Base-by-base conservation (phyloP, 768 basidiomycete species). In the Rhizopogon salebrosus region DNA sequence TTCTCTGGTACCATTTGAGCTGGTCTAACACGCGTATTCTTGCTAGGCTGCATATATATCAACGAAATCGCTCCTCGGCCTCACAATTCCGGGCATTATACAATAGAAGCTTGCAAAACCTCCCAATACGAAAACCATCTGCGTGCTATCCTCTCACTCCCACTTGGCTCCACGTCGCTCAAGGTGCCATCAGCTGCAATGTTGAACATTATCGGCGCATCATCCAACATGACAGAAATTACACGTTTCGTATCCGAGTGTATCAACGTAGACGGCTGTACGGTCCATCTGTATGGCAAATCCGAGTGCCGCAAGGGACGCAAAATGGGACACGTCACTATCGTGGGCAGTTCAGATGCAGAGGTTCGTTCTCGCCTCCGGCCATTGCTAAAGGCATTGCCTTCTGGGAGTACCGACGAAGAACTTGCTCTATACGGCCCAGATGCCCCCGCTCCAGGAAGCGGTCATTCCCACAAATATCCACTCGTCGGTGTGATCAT, bases 51-150 rank as follows among this genome's bases (percentile, higher is more conserved):
- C 0, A 78, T 98, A 1, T 83, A 84, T 54, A 80, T 99, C 57
- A 99, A 99, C 69, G 97, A 99, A 72, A 95, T 99, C 55, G 97
- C 97, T 0, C 97, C 97, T 11, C 82, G 97, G 16, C 95, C 97
- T 1, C 97, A 99, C 68, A 99, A 98, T 72, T 98, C 95, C 8
- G 97, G 95, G 0, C 97, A 99, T 67, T 95, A 98, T 70, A 97
- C 95, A 26, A 98, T 98, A 64, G 97, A 98, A 72, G 94, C 95
- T 0, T 98, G 94, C 68, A 78, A 92, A 60, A 91, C 93, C 2
- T 98, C 95, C 2, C 97, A 98, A 71, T 99, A 91, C 71, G 92
- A 93, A 68, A 97, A 98, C 60, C 97, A 98, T 68, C 85, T 98
- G 48, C 92, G 94, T 34, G 90, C 94, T 18, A 95, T 99, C 67